Percentiles rank a stretch among this genome's conserved stretches.
phyloP scores from a whole-genome alignment of 441 rosid genomes.

The Erodium chrysanthum region DNA sequence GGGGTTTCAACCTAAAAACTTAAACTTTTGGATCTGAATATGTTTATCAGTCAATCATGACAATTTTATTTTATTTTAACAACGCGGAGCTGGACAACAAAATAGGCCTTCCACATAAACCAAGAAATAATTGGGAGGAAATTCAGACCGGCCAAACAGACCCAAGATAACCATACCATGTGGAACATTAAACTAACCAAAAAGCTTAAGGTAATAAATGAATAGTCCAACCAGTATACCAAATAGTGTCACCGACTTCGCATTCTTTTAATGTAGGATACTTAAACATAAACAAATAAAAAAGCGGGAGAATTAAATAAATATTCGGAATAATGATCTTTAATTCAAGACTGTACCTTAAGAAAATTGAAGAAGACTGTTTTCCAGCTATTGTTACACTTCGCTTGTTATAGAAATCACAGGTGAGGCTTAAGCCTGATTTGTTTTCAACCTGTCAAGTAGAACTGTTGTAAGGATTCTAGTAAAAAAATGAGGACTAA shows the following conservation, averaged over 20 bases:
- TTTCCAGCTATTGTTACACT: slow-evolving; percentile 47
- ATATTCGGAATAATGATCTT: slow-evolving; percentile 10
- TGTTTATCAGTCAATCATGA: too few relatives aligned
- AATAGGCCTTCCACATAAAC: not conserved
- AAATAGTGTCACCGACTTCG: not conserved
- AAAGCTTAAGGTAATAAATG: not conserved
- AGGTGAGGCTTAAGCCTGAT: slow-evolving; percentile 57
- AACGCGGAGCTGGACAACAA: not conserved
- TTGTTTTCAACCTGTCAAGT: slow-evolving; percentile 72
- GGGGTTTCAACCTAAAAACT: too few relatives aligned
- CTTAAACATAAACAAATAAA: not conserved
- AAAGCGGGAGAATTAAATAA: not conserved
- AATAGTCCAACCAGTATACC: not conserved
- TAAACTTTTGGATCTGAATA: too few relatives aligned
- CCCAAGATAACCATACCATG: not conserved
- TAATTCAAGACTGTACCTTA: slow-evolving; percentile 36
- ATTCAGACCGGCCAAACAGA: not conserved
- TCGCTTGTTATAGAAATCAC: slow-evolving; percentile 49
- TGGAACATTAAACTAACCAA: not conserved
- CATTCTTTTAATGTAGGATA: not conserved
- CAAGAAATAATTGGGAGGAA: not conserved
- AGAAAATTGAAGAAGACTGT: slow-evolving; percentile 59
- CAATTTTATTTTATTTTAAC: too few relatives aligned
- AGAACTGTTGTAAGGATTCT: slow-evolving; percentile 17
- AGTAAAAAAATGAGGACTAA: slow-evolving; percentile 13